A percentile compares a stretch with the other conserved stretches of the same genome.
phyloP scores from a whole-genome alignment of 805 yeast genomes.

The Starmerella scarabaei region DNA sequence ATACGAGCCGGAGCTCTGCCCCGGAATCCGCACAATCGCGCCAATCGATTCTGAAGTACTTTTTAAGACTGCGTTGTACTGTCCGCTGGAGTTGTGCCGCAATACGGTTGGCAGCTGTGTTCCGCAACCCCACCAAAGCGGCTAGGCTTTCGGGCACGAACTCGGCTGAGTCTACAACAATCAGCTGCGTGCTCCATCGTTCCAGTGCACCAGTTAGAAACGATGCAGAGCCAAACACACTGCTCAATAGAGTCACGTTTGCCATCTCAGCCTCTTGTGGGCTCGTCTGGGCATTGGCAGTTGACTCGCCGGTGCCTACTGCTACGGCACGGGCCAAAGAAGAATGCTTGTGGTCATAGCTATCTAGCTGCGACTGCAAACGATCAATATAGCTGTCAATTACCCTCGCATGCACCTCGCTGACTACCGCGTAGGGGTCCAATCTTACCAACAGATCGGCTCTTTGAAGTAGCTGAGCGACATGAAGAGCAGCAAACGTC shows the following conservation, averaged over 20 bases:
- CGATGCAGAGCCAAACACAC: constrained; percentile 28
- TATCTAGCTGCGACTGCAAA: constrained; percentile 32
- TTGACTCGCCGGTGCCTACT: constrained; percentile 18
- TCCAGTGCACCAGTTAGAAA: constrained; percentile 31
- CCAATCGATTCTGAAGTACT: constrained; percentile 15
- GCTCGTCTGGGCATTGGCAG: neutral
- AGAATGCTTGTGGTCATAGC: constrained; percentile 33
- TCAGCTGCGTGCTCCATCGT: constrained; percentile 33
- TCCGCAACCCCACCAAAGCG: constrained; percentile 7
- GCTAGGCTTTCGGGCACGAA: neutral
- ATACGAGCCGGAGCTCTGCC: constrained; percentile 4
- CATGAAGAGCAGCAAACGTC: constrained; percentile 46
- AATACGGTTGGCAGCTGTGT: constrained; percentile 5
- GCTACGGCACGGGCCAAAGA: constrained; percentile 28
- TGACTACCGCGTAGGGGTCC: constrained; percentile 27
- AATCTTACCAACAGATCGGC: constrained; percentile 37
- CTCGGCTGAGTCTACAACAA: constrained; percentile 26
- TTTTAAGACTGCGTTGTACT: constrained; percentile 5
- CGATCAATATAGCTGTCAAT: constrained; percentile 40
- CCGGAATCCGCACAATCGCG: constrained; percentile 22
- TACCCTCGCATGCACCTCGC: constrained; percentile 45
- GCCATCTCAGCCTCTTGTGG: no score
- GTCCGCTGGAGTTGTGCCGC: constrained; percentile 5
- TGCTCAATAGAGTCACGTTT: neutral
- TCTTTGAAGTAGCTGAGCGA: constrained; percentile 37